phyloP scores from a whole-genome alignment of 2,329 filamentous ascomycete species.

The Ophiostoma quercus region DNA sequence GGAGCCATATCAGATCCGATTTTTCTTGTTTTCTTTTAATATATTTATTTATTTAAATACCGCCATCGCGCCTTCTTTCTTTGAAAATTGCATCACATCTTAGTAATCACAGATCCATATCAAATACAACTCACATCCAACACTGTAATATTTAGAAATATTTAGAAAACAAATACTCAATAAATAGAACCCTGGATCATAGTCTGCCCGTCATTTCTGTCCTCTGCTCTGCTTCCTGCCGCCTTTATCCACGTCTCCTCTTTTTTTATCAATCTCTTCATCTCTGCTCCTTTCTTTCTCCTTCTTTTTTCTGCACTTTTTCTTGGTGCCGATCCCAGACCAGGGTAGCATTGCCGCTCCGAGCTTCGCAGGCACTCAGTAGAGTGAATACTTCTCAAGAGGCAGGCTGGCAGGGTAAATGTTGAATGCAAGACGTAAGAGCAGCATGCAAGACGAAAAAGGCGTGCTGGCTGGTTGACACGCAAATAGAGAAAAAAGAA shows the following conservation, averaged over 20 bases:
- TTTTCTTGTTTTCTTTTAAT: not conserved
- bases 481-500: too few species aligned
- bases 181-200: not conserved
- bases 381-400: too few species aligned
- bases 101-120: too few species aligned
- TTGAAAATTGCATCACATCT: too few species aligned
- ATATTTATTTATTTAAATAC: not conserved
- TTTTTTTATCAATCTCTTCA: constrained; percentile 17
- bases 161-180: not conserved
- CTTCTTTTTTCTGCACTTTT: not conserved
- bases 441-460: not conserved
- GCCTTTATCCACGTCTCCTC: not conserved
- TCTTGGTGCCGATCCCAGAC: constrained; percentile 8
- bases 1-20: not conserved
- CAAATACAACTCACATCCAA: too few species aligned
- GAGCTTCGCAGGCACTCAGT: not conserved
- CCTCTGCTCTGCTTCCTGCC: not conserved
- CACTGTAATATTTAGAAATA: not conserved
- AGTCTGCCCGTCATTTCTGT: not conserved
- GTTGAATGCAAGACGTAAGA: constrained; percentile 1
- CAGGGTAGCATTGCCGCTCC: constrained; percentile 13
- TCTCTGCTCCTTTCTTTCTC: not conserved
- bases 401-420: not conserved
- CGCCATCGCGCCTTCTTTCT: too few species aligned
- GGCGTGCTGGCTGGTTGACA: too few species aligned